Evolutionary conservation across 2,329 filamentous ascomycete species (phyloP), one percentile per base, ranked within the genome.

Genomic region (Teratosphaeriaceae sp.): DNA sequence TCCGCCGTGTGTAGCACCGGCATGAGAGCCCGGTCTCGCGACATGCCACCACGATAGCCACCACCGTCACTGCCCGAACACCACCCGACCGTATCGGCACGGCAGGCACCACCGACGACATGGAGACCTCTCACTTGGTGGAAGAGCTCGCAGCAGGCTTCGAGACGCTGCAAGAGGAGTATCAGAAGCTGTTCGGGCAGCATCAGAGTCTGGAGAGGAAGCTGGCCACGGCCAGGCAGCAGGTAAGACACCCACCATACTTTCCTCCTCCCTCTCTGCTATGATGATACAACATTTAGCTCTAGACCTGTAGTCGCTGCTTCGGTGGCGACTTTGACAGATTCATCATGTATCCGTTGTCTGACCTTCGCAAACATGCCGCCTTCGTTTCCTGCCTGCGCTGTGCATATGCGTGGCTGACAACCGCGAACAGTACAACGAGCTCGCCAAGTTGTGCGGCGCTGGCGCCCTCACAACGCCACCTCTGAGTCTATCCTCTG

Each of bases 291-390:
- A 54, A 58, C 45, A 44, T 55, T 71, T 71, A 72, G 69, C 69
- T 72, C 68, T 73, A 71, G 69, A 72, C 64, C 69, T 72, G 66
- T 62, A 74, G 68, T 62, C 64, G 64, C 20, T 7, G 5, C 11
- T 9, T 6, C 59, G 53, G 33, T 53, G 35, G 63, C 64, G 58
- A 63, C 65, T 49, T 53, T 71, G 69, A 67, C 58, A 65, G 68
- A 68, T 53, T 30, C n/a, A 34, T 30, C 58, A 62, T 65, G 65
- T 59, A 68, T 63, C 63, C 60, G 59, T 62, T 62, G 58, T 61
- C 67, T 70, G 66, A 69, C 49, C 27, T 42, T 41, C 38, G 9
- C 18, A 16, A 39, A 27, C 26, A 37, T 11, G 18, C n/a, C n/a
- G n/a, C n/a, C n/a, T n/a, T n/a, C n/a, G n/a, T n/a, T n/a, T n/a